Conservation (phyloP, 495 filamentous ascomycete genomes). For the Thozetella sp. region DNA sequence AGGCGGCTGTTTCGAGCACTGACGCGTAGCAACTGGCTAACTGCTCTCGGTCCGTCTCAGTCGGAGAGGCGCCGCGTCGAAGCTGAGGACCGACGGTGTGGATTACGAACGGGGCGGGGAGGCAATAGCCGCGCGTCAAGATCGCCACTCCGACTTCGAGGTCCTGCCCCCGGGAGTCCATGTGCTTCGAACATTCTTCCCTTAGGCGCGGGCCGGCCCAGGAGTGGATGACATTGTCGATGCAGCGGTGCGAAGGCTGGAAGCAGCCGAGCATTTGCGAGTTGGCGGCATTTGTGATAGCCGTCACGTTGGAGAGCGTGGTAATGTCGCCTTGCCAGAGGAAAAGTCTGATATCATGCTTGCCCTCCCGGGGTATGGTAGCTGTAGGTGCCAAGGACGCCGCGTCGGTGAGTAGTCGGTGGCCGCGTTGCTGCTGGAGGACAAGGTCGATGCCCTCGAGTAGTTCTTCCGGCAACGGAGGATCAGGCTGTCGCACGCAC, state of each 20-base stretch:
- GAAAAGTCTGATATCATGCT: not conserved
- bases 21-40: not conserved
- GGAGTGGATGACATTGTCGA: not conserved
- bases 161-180: not conserved
- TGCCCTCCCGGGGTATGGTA: not conserved
- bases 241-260: not conserved
- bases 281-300: constrained; percentile 1
- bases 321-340: constrained; percentile 1
- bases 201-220: not conserved
- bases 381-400: not conserved
- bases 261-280: not conserved
- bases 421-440: not conserved
- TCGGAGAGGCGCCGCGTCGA: not conserved
- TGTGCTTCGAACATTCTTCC: not conserved
- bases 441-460: not conserved
- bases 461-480: not conserved
- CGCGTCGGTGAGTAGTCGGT: not conserved
- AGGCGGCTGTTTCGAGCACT: not conserved
- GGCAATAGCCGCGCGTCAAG: not conserved
- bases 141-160: not conserved
- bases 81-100: not conserved
- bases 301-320: not conserved
- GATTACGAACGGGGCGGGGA: not conserved
- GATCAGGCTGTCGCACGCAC: not conserved
- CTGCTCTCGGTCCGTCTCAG: not conserved